Evolutionary conservation across 495 filamentous ascomycete genomes (phyloP), one percentile per base, ranked within the genome.

Genomic region (Cryomyces antarcticus): DNA sequence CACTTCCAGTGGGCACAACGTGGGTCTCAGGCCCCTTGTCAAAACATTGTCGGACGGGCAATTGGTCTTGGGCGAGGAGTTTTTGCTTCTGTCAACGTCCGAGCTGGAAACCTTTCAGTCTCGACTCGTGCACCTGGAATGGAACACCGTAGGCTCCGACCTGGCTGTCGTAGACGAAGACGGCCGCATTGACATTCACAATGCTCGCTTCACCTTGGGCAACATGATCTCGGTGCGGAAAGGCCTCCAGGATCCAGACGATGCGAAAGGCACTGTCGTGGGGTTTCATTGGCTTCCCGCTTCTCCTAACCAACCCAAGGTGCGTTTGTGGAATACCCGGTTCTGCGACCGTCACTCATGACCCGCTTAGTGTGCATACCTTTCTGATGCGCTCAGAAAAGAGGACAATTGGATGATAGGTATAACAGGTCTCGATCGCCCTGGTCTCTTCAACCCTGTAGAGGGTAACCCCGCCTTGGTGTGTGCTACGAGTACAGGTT

Each of bases 21-120:
- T 95, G 30, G 72, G 77, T 46, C 17, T 24, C 17, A 24, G 17
- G 17, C 17, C 17, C 17, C 17, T 24, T 24, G 62, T 92, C 9
- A 72, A 77, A 39, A 75, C 81, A 57, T 65, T 96, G 6, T 67
- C 71, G 28, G 72, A 79, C 62, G 82, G 81, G 0, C 67, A 66
- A 46, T 96, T 86, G 82, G 64, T 61, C n/a, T 63, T 96, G 31
- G 83, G 78, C 50, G 71, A 81, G 42, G 69, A 66, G 41, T 65
- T 57, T 12, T 55, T 63, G 3, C 46, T 70, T 35, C 46, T 56
- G 30, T 60, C 64, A 27, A 56, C 58, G 30, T 62, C 68, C 31
- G 57, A 62, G 30, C 65, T 71, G 36, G 60, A 63, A 38, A 72
- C 70, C 2, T 70, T 67, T 39, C 66, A 77, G 5, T 24, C 17